Base-by-base conservation (phyloP, 768 basidiomycete species). In the Rubroboletus satanas region DNA sequence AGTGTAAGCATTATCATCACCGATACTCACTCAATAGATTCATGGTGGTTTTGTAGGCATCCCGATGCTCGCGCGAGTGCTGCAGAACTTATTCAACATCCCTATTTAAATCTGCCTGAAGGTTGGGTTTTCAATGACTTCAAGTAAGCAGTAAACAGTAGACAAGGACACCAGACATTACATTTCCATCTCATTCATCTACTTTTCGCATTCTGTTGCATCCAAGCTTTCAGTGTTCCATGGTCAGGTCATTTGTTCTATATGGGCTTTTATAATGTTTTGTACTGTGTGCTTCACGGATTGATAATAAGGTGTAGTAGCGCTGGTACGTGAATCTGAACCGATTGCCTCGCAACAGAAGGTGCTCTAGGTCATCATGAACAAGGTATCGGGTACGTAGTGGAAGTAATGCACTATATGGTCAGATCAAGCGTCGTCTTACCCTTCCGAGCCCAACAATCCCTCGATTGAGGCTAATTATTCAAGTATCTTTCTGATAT, bases 1-100 rank as follows among this genome's bases (percentile, higher is more conserved):
- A 4, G 85, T 92, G 92, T 92, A 67, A 62, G 88, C 72, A 44
- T 26, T 33, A 31, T 31, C 42, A n/a, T 37, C 26, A 10, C 29
- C 18, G 15, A 33, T 21, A 33, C 9, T 23, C 6, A 3, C 47
- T 38, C 28, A 53, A 31, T 21, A 18, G 49, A 41, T 51, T 62
- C 4, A 65, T 17, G 10, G 8, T 17, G 0, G 29, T 33, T 43
- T 52, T 55, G 21, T 55, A 92, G 90, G 58, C 85, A 94, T 65
- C 93, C 93, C 9, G 84, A 88, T 50, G 83, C 90, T 60, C 86
- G 94, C 35, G 89, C 93, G 3, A 83, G 75, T 28, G 88, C 93
- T 33, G 75, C 83, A 35, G 90, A 92, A 64, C 80, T 96, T 54
- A 81, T 88, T 57, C 78, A 78, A 59, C 93, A 97, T 72, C 81